A percentile compares a stretch with the other conserved stretches of the same genome.
phyloP scores from a whole-genome alignment of 1,284 basidiomycete species.

The Porodaedalea pini region DNA sequence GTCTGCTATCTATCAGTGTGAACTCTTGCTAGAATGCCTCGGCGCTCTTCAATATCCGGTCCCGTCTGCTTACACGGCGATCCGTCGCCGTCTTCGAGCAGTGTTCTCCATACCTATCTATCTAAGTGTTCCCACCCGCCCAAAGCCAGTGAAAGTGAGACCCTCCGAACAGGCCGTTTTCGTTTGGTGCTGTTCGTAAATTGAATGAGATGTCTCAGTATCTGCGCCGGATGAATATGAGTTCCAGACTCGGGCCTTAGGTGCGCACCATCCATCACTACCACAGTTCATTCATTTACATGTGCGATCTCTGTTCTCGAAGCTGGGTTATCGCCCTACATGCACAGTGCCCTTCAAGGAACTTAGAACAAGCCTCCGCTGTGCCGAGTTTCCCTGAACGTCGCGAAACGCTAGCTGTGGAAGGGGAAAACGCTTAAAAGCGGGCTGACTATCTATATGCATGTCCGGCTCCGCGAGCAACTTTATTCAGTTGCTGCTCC shows the following conservation, averaged over 20 bases:
- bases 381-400: no score
- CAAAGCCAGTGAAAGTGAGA: not conserved
- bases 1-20: not conserved
- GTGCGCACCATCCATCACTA: not conserved
- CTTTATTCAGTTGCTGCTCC: not conserved
- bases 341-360: no score
- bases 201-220: no score
- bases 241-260: no score
- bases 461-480: not conserved
- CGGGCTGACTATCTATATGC: not conserved
- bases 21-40: not conserved
- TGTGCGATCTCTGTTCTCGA: not conserved
- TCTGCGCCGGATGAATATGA: no score
- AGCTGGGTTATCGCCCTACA: not conserved
- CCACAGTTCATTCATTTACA: not conserved
- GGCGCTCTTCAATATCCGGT: not conserved
- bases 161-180: not conserved
- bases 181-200: not conserved
- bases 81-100: not conserved
- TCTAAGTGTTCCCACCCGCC: no score
- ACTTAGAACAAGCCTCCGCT: no score
- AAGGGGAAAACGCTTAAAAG: not conserved
- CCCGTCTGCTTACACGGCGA: not conserved
- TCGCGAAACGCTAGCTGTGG: no score
- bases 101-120: not conserved